Conservation (phyloP, 768 basidiomycete species). For the Lentinula guzmanii region DNA sequence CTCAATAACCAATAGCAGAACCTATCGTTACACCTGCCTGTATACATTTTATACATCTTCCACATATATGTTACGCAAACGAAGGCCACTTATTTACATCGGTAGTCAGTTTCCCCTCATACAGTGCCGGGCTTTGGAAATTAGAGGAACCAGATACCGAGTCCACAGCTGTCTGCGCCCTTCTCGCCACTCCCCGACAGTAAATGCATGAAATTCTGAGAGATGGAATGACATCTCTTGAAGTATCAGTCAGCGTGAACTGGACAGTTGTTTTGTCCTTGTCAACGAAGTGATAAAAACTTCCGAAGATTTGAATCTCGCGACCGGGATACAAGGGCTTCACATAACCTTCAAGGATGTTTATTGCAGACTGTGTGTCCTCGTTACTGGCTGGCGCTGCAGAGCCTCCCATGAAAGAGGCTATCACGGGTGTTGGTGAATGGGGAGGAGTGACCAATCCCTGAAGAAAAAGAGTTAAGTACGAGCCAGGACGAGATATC, state of each 20-base stretch:
- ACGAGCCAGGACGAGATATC: no score
- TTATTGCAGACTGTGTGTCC: neutral
- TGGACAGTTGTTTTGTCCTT: neutral
- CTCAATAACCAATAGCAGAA: no score
- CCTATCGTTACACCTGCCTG: no score
- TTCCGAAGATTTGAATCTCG: neutral
- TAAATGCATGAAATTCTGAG: neutral
- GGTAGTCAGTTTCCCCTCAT: neutral
- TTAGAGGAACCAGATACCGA: no score
- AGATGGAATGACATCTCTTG: no score
- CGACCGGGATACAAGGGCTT: neutral
- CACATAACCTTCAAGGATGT: neutral
- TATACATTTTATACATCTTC: no score
- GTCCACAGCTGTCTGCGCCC: neutral
- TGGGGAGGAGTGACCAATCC: no score
- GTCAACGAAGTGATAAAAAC: neutral
- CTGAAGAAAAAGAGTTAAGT: no score
- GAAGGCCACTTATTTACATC: neutral
- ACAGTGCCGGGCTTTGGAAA: neutral
- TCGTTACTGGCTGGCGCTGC: neutral
- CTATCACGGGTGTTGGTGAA: no score
- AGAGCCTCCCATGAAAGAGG: neutral
- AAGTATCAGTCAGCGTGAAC: neutral
- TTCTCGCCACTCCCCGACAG: neutral
- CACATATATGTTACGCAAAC: neutral